A percentile compares a stretch with the other conserved stretches of the same genome.
These are phyloP conservation scores for Pecoramyces ruminantium DNA, from an alignment of 192 early-diverging fungal species.

Conservation along the genomic window DNA sequence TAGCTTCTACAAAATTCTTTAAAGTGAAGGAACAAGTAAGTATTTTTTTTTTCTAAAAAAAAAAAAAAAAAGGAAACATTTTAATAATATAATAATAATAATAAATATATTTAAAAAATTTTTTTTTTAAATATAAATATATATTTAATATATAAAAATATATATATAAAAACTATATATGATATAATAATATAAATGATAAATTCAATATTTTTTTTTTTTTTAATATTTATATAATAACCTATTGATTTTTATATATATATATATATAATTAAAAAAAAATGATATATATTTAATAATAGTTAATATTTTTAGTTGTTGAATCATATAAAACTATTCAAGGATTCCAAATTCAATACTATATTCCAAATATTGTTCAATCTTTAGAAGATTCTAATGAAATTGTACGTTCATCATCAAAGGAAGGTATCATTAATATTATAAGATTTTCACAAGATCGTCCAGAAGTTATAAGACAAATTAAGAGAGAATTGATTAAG, in stretches of 20 bases:
- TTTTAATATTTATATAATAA: no score
- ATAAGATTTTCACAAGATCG: neutral
- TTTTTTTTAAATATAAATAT: no score
- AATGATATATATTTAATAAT: neutral
- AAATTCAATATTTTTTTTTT: no score
- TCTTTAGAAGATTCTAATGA: constrained; percentile 9
- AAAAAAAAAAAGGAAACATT: no score
- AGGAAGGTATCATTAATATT: neutral
- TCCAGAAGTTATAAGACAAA: neutral
- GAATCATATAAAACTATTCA: neutral
- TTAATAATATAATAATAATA: no score
- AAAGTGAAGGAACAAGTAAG: neutral
- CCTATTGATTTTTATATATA: no score
- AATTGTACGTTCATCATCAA: constrained; percentile 1
- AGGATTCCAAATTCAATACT: constrained; percentile 1
- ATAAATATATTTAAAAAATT: no score
- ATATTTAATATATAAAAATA: no score
- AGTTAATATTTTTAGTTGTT: neutral
- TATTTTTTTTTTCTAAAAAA: no score
- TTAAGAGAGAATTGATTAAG: constrained; percentile 6
- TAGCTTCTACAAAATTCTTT: neutral
- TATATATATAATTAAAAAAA: no score
- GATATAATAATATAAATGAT: no score
- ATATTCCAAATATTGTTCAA: constrained; percentile 1
- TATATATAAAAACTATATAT: no score